Evolutionary conservation across 2,329 filamentous ascomycete genomes (phyloP), one percentile per base, ranked within the genome.

Genomic region (Exserohilum rostratum): DNA sequence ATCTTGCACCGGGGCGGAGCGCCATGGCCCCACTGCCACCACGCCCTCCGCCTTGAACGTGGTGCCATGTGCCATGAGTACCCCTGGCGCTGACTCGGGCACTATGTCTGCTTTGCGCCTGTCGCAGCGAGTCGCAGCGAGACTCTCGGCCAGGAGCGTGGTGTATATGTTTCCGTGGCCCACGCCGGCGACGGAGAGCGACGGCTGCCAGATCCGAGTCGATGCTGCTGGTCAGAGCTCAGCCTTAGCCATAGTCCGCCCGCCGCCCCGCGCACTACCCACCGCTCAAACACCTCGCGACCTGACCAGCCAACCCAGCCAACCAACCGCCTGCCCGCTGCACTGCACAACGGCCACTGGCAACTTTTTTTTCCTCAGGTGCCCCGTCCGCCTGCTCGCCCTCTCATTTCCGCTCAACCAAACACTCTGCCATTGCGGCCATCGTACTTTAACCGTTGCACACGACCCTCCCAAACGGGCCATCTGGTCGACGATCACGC

Each of bases 211-310:
- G n/a, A n/a, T n/a, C n/a, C n/a, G n/a, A n/a, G n/a, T n/a, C n/a
- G n/a, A n/a, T n/a, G n/a, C n/a, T n/a, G n/a, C n/a, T n/a, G n/a
- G n/a, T n/a, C n/a, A n/a, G n/a, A n/a, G n/a, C n/a, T n/a, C n/a
- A n/a, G n/a, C n/a, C n/a, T n/a, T n/a, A n/a, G n/a, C n/a, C n/a
- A n/a, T n/a, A n/a, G n/a, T n/a, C n/a, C n/a, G 55, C 57, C 53
- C 60, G 55, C 57, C 60, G 46, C 57, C 57, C 60, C 60, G 60
- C 60, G 43, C 57, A 48, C 12, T 33, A 59, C 49, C 44, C 45
- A 50, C 50, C 37, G 34, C 51, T 54, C 53, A 38, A 44, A 35
- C 38, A 50, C 42, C 30, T 49, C 31, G 50, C 50, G 47, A 27
- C 47, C 27, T 40, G 49, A 50, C 45, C 39, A n/a, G n/a, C n/a